Percentiles rank a stretch among this genome's conserved stretches.
These are phyloP conservation scores for Flaveria robusta DNA, from an alignment of 129 eudicot genomes.

Conservation along the genomic window DNA sequence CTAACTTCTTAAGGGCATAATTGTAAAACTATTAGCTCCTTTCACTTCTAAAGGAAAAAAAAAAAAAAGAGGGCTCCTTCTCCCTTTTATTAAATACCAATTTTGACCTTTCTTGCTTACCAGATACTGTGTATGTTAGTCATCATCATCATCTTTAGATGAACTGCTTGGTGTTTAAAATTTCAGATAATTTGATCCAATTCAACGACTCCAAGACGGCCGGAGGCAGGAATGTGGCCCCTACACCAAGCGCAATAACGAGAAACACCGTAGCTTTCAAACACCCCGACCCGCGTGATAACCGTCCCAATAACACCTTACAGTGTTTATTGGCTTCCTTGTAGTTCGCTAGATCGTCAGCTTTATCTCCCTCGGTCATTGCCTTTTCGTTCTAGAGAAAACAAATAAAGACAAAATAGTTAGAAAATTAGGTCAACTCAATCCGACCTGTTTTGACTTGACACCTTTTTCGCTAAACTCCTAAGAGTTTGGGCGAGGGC, in stretches of 20 bases:
- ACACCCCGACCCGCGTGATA: conserved; percentile 64
- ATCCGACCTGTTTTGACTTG: background rate
- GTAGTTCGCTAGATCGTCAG: conserved; percentile 40
- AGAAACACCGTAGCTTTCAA: conserved; percentile 52
- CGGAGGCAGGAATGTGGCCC: conserved; percentile 51
- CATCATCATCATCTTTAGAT: conserved; percentile 5
- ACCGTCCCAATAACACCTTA: conserved; percentile 56
- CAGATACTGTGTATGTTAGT: conserved; percentile 6
- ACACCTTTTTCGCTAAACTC: conserved; percentile 71
- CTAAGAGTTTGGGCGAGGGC: conserved; percentile 58
- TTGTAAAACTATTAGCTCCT: background rate
- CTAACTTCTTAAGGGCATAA: background rate
- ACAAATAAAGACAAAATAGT: background rate
- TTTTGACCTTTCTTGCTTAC: conserved; percentile 19
- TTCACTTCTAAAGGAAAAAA: background rate
- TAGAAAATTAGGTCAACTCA: background rate
- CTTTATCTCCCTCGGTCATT: conserved; percentile 50
- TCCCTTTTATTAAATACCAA: conserved; percentile 21
- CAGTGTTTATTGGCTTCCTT: conserved; percentile 79
- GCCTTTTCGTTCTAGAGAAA: conserved; percentile 66
- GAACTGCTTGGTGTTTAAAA: conserved; percentile 43
- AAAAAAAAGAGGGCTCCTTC: conserved; percentile 14
- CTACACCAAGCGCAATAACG: conserved; percentile 50
- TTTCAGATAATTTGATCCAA: conserved; percentile 49
- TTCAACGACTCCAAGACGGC: conserved; percentile 49